phyloP scores from a whole-genome alignment of 768 basidiomycete species.

The Russula abietina region DNA sequence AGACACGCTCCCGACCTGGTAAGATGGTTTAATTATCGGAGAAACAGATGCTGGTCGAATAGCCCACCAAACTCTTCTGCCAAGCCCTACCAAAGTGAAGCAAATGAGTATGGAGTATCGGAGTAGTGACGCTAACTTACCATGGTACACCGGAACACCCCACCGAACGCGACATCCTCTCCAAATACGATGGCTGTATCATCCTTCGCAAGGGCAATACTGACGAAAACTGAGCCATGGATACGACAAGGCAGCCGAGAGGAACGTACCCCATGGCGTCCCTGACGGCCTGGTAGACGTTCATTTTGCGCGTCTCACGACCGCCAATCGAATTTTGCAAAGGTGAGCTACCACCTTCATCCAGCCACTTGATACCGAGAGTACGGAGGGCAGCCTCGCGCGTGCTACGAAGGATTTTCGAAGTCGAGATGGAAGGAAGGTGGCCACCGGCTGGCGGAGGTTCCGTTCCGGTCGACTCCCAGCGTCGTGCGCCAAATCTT shows the following conservation, averaged over 20 bases:
- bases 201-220: slow-evolving; percentile 79
- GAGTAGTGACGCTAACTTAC: slow-evolving; percentile 36
- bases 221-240: slow-evolving; percentile 28
- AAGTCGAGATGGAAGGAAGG: slow-evolving; percentile 64
- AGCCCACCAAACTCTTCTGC: slow-evolving; percentile 84
- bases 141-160: slow-evolving; percentile 92
- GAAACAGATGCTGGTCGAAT: background rate
- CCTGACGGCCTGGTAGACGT: slow-evolving; percentile 86
- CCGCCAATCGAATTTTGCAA: slow-evolving; percentile 53
- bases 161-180: slow-evolving; percentile 88
- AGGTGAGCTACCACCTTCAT: slow-evolving; percentile 46
- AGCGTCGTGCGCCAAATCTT: slow-evolving; percentile 15
- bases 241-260: slow-evolving; percentile 2
- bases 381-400: slow-evolving; percentile 68
- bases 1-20: slow-evolving; percentile 82
- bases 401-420: slow-evolving; percentile 54
- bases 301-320: slow-evolving; percentile 91
- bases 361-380: slow-evolving; percentile 65
- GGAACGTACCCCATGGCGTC: slow-evolving; percentile 75
- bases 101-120: background rate
- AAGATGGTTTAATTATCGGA: background rate
- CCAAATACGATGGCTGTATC: slow-evolving; percentile 87
- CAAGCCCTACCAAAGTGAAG: slow-evolving; percentile 50
- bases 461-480: slow-evolving; percentile 39
- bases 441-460: slow-evolving; percentile 79